phyloP scores from a whole-genome alignment of 805 yeast species.

The Kuraishia piskuri region DNA sequence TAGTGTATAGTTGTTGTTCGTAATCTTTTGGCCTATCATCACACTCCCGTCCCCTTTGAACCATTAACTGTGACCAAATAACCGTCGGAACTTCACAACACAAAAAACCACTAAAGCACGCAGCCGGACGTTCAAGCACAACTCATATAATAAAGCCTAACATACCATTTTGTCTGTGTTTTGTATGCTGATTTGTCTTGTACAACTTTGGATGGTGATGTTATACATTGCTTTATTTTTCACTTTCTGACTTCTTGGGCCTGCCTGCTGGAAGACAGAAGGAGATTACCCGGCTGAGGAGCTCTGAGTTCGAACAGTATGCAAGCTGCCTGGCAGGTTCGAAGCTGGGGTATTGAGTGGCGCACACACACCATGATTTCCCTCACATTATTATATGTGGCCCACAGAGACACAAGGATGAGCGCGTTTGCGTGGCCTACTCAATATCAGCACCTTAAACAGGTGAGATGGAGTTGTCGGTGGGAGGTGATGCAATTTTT shows the following conservation, averaged over 20 bases:
- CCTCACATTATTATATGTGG: no score
- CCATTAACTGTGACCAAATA: no score
- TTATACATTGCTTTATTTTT: background rate
- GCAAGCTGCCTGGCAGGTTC: no score
- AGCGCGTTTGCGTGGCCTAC: no score
- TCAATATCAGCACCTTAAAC: no score
- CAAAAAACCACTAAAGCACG: background rate
- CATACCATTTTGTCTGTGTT: background rate
- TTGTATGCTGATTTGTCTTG: background rate
- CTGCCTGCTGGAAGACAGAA: background rate
- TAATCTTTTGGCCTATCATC: no score
- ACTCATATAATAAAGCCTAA: background rate
- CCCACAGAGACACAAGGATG: no score
- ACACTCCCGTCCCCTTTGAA: no score
- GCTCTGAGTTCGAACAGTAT: background rate
- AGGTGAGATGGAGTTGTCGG: no score
- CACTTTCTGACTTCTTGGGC: background rate
- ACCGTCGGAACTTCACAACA: background rate
- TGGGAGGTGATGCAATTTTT: no score
- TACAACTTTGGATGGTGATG: background rate
- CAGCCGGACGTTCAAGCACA: background rate
- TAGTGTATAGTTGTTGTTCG: no score
- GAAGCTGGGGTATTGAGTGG: background rate
- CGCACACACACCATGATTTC: no score
- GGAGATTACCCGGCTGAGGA: background rate